These are phyloP conservation scores for Thamnidium elegans DNA, from an alignment of 192 early-diverging fungal genomes.

Conservation along the genomic window DNA sequence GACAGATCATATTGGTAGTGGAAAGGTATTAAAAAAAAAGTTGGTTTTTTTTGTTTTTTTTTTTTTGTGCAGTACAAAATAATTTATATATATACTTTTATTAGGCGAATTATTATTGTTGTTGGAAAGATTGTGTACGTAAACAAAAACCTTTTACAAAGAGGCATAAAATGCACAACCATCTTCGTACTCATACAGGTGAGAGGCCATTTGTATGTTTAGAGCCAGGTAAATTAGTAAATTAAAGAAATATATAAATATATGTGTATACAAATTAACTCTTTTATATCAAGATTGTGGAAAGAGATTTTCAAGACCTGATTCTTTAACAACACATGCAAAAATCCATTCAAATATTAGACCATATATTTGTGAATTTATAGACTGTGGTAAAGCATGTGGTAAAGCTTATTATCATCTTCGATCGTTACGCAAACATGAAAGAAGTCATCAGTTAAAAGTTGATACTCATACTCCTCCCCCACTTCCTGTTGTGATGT, in stretches of 20 bases:
- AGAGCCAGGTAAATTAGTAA: conserved; percentile 34
- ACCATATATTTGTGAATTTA: conserved; percentile 48
- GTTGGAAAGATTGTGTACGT: conserved; percentile 52
- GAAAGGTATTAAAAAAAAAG: conserved; percentile 45
- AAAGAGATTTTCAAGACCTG: conserved; percentile 74
- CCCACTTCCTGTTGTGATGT: neutral
- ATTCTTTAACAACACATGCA: conserved; percentile 67
- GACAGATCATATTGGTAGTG: conserved; percentile 54
- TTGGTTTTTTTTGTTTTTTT: neutral
- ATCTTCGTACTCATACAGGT: conserved; percentile 73
- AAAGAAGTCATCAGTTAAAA: conserved; percentile 43
- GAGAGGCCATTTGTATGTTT: conserved; percentile 71
- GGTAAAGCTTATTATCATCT: conserved; percentile 62
- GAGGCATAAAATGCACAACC: conserved; percentile 70
- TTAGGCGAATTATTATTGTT: conserved; percentile 49
- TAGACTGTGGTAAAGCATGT: conserved; percentile 38
- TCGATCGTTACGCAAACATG: conserved; percentile 61
- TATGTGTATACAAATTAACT: too few relatives aligned
- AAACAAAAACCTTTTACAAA: conserved; percentile 66
- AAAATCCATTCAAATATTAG: conserved; percentile 58
- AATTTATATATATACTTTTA: neutral
- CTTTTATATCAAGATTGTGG: conserved; percentile 50
- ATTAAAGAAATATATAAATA: neutral
- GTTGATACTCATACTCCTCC: neutral
- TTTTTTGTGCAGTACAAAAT: neutral